Evolutionary conservation across 2,329 filamentous ascomycete genomes (phyloP).

Genomic region (Zymoseptoria ardabiliae): DNA sequence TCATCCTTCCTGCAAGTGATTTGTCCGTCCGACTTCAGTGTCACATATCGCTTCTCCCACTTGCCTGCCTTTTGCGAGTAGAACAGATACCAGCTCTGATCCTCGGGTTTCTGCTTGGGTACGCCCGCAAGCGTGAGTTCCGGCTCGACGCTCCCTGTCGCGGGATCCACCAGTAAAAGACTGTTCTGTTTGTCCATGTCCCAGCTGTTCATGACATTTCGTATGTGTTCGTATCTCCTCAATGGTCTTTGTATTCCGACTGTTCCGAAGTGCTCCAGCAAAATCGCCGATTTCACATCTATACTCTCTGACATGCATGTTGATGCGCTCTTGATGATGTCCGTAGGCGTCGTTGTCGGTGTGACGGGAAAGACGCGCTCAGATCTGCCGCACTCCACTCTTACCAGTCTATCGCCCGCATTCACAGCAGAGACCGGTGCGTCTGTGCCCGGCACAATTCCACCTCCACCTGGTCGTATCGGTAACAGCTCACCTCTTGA

Average conservation of each 20-base stretch:
- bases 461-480: constrained; percentile 40
- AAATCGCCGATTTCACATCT: constrained; percentile 56
- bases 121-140: constrained; percentile 62
- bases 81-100: constrained; percentile 64
- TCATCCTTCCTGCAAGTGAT: constrained; percentile 63
- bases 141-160: constrained; percentile 44
- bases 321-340: constrained; percentile 63
- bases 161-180: constrained; percentile 56
- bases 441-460: constrained; percentile 54
- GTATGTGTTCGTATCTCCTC: constrained; percentile 76
- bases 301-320: constrained; percentile 58
- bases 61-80: constrained; percentile 76
- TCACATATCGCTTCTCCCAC: constrained; percentile 81
- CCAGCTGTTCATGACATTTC: constrained; percentile 91
- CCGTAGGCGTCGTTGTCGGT: constrained; percentile 64
- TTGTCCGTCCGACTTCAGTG: constrained; percentile 66
- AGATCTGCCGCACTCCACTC: constrained; percentile 63
- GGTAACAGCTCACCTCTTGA: constrained; percentile 21
- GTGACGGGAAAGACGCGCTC: constrained; percentile 65
- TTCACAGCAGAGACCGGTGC: constrained; percentile 76
- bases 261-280: constrained; percentile 68
- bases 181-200: constrained; percentile 71
- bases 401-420: constrained; percentile 67
- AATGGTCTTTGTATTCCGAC: constrained; percentile 76
- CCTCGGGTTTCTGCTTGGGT: constrained; percentile 55